These are phyloP conservation scores for Penicillium canariense DNA, from an alignment of 495 filamentous ascomycete genomes.

Conservation along the genomic window DNA sequence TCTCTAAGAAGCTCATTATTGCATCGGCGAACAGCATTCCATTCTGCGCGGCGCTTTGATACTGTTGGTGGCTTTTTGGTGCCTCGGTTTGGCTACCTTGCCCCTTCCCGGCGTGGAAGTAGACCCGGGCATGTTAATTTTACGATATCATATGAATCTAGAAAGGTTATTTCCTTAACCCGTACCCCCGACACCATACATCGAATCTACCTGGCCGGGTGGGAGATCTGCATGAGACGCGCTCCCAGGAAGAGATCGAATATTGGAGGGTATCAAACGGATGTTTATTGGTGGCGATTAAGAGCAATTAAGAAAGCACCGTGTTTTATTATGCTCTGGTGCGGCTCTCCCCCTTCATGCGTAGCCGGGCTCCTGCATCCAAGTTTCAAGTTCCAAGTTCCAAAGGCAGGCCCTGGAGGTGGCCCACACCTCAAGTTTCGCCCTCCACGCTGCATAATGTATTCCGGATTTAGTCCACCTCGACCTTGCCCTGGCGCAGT, in stretches of 20 bases:
- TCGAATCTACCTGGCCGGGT: background rate
- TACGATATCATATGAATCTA: conserved; percentile 35
- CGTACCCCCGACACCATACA: background rate
- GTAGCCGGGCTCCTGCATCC: conserved; percentile 1
- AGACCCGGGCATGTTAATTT: conserved; percentile 19
- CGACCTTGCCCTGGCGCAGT: conserved; percentile 47
- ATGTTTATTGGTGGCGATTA: conserved; percentile 21
- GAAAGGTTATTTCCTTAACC: conserved; percentile 20
- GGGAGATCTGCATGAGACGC: background rate
- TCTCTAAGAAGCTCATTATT: conserved; percentile 22
- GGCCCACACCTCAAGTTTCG: background rate
- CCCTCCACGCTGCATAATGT: background rate
- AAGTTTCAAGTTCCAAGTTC: background rate
- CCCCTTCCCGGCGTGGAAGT: conserved; percentile 12
- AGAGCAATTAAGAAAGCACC: conserved; percentile 17
- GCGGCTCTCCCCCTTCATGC: background rate
- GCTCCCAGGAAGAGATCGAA: background rate
- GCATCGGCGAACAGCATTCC: conserved; percentile 22
- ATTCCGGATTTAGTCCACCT: conserved; percentile 41
- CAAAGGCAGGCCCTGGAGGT: background rate
- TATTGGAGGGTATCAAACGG: conserved; percentile 24
- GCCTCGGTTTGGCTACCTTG: conserved; percentile 8
- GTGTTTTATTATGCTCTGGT: conserved; percentile 8
- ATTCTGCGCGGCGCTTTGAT: conserved; percentile 25
- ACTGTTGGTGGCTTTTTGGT: conserved; percentile 11